Conservation (phyloP, 1,284 basidiomycete species). For the Schizophyllum commune region DNA sequence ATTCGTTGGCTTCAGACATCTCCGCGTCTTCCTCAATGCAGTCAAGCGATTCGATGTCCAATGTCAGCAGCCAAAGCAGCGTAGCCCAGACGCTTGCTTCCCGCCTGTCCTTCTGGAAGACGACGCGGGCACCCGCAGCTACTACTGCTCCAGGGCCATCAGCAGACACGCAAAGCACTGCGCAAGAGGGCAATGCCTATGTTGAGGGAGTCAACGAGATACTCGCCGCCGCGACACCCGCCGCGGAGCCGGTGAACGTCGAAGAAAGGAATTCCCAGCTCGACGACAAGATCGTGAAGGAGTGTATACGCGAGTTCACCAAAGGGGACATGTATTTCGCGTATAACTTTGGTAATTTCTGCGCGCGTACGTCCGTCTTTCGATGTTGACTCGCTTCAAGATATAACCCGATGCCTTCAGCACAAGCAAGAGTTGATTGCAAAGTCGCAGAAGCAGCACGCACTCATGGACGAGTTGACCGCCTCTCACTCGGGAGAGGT, state of each 20-base stretch:
- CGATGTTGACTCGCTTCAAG: conserved; percentile 17
- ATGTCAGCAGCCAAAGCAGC: neutral
- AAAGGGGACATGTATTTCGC: conserved; percentile 80
- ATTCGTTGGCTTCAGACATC: conserved; percentile 41
- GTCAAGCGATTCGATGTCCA: conserved; percentile 35
- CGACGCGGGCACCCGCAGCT: conserved; percentile 11
- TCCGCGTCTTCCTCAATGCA: conserved; percentile 49
- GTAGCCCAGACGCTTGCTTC: conserved; percentile 55
- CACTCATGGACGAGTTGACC: conserved; percentile 50
- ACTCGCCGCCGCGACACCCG: conserved; percentile 35
- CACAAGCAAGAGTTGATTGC: conserved; percentile 63
- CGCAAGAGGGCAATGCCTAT: conserved; percentile 39
- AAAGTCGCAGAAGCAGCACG: conserved; percentile 46
- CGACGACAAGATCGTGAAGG: conserved; percentile 70
- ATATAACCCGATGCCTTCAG: conserved; percentile 72
- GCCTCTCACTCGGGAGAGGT: conserved; percentile 28
- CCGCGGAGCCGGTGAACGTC: conserved; percentile 46
- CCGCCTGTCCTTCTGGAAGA: conserved; percentile 66
- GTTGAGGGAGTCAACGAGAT: conserved; percentile 46
- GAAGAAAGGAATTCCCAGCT: conserved; percentile 66
- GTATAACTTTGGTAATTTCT: conserved; percentile 57
- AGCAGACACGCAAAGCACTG: conserved; percentile 37
- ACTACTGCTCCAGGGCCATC: conserved; percentile 18
- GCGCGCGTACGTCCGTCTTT: neutral
- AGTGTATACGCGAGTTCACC: conserved; percentile 60